Conservation (phyloP, 2,329 filamentous ascomycete species). For the Waltergamsia citrina region DNA sequence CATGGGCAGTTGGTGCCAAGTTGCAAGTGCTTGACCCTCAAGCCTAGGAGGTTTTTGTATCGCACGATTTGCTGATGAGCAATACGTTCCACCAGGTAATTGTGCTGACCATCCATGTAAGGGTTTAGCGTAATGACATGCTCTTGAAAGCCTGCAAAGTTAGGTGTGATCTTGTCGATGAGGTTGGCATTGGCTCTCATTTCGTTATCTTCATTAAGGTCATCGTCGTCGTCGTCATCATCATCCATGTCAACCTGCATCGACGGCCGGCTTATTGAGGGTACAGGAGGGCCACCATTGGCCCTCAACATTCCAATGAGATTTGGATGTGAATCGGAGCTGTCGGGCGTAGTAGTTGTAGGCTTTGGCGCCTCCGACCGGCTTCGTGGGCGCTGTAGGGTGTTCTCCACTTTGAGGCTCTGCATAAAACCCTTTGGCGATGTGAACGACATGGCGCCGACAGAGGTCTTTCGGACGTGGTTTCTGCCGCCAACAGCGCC, state of each 20-base stretch:
- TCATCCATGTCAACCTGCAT: slow-evolving; percentile 21
- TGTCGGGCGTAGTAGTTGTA: slow-evolving; percentile 14
- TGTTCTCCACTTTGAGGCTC: slow-evolving; percentile 31
- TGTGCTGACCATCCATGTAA: slow-evolving; percentile 39
- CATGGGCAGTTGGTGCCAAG: slow-evolving; percentile 53
- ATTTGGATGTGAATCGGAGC: slow-evolving; percentile 28
- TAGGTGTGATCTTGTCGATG: slow-evolving; percentile 62
- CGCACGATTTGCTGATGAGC: slow-evolving; percentile 71
- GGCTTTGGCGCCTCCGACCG: slow-evolving; percentile 41
- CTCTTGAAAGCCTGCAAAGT: slow-evolving; percentile 63
- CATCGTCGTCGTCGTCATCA: slow-evolving; percentile 53
- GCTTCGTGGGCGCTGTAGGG: slow-evolving; percentile 44
- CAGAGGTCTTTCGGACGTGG: slow-evolving; percentile 50
- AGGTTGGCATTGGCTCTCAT: slow-evolving; percentile 53
- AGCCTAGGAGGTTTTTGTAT: slow-evolving; percentile 67
- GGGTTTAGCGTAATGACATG: slow-evolving; percentile 70
- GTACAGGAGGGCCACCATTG: slow-evolving; percentile 43
- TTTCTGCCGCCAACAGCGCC: slow-evolving; percentile 46
- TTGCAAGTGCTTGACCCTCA: slow-evolving; percentile 60
- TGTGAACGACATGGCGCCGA: slow-evolving; percentile 35
- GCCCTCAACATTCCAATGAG: slow-evolving; percentile 42
- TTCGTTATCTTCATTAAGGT: slow-evolving; percentile 45
- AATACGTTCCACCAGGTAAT: slow-evolving; percentile 69
- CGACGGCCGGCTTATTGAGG: slow-evolving; percentile 27
- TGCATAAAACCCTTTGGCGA: slow-evolving; percentile 13